Conservation (phyloP, 2,329 filamentous ascomycete species). For the Fusarium sp. region DNA sequence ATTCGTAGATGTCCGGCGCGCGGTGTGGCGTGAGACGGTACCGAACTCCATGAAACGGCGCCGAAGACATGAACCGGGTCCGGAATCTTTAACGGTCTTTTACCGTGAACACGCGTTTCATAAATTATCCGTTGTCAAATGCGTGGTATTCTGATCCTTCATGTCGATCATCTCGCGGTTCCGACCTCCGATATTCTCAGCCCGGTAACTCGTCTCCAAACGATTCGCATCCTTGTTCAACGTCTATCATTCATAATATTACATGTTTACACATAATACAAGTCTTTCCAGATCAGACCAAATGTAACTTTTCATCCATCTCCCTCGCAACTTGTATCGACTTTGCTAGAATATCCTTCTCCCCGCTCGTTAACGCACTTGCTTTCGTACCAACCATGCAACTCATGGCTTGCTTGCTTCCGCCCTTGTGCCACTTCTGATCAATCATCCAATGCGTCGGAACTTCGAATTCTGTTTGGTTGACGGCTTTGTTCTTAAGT, state of each 20-base stretch:
- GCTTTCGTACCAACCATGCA: slow-evolving; percentile 50
- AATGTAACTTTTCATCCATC: slow-evolving; percentile 19
- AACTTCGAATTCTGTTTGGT: slow-evolving; percentile 49
- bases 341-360: slow-evolving; percentile 10
- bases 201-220: neutral
- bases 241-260: neutral
- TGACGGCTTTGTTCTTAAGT: slow-evolving; percentile 54
- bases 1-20: slow-evolving; percentile 23
- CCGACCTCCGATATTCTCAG: neutral
- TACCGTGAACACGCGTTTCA: neutral
- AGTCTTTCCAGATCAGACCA: neutral
- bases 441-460: slow-evolving; percentile 57
- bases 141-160: neutral
- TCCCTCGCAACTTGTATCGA: slow-evolving; percentile 25
- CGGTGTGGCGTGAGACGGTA: neutral
- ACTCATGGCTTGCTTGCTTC: slow-evolving; percentile 50
- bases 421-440: slow-evolving; percentile 52
- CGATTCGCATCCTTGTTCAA: neutral
- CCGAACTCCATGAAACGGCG: neutral
- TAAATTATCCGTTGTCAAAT: neutral
- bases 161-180: neutral
- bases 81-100: neutral
- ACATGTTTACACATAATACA: neutral
- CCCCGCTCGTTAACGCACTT: neutral
- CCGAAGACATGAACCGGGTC: neutral